These are phyloP conservation scores for Pleomassaria siparia DNA, from an alignment of 2,329 filamentous ascomycete genomes.

Conservation along the genomic window DNA sequence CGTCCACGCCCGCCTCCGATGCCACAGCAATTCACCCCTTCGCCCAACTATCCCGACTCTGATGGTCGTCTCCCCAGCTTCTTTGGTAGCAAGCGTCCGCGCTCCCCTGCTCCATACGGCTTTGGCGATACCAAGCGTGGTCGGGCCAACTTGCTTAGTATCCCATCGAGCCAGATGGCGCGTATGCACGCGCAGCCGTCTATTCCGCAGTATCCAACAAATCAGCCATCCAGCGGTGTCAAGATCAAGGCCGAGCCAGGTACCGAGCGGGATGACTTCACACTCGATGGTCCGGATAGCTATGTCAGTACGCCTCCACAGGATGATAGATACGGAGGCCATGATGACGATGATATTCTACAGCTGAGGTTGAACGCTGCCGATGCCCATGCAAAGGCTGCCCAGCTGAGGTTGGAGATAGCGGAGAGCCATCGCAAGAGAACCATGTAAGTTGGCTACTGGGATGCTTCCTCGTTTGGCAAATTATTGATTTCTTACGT, in stretches of 20 bases:
- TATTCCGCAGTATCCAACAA: background rate
- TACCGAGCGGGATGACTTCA: slow-evolving; percentile 3
- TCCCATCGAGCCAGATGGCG: background rate
- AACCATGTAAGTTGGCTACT: background rate
- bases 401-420: slow-evolving; percentile 3
- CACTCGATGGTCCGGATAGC: slow-evolving; percentile 4
- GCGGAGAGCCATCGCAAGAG: background rate
- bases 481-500: background rate
- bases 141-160: background rate
- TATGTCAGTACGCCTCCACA: slow-evolving; percentile 1
- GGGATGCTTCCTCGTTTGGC: background rate
- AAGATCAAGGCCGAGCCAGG: slow-evolving; percentile 23
- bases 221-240: background rate
- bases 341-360: slow-evolving; percentile 2
- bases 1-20: background rate
- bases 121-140: background rate
- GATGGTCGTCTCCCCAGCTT: background rate
- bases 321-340: slow-evolving; percentile 8
- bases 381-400: slow-evolving; percentile 5
- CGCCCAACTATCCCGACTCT: background rate
- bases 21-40: background rate
- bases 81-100: background rate
- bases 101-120: slow-evolving; percentile 3
- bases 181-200: background rate
- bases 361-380: background rate